Percentiles rank a stretch among this genome's conserved stretches.
Evolutionary conservation across 108 stramenopile genomes (phyloP).

Genomic region (Phaeodactylum tricornutum): DNA sequence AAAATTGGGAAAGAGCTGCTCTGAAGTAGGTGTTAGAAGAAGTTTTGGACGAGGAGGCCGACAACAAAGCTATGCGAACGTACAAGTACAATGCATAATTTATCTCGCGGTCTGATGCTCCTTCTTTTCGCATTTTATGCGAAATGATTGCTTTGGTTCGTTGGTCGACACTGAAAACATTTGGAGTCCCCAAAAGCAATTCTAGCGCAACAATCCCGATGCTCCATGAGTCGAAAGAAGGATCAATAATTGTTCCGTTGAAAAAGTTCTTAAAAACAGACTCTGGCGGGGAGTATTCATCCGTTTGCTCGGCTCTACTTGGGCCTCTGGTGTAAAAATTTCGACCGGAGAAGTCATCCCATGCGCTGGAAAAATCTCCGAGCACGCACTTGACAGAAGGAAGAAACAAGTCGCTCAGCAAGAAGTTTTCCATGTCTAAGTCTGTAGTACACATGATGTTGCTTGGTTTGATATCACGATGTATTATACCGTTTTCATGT

Average conservation of each 20-base stretch:
- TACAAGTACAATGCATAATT: background rate
- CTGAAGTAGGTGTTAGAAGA: background rate
- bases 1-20: constrained; percentile 76
- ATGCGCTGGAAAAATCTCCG: constrained; percentile 69
- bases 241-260: constrained; percentile 24
- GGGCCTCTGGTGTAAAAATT: constrained; percentile 65
- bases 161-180: constrained; percentile 90
- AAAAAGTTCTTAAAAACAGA: no score
- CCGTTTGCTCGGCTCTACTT: constrained; percentile 49
- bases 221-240: constrained; percentile 77
- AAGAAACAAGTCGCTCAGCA: background rate
- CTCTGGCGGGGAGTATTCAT: constrained; percentile 81
- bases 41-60: background rate
- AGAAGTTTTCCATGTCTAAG: constrained; percentile 14
- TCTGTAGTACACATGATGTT: constrained; percentile 61
- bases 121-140: constrained; percentile 51
- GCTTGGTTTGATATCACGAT: constrained; percentile 74
- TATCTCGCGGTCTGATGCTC: constrained; percentile 39
- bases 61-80: background rate
- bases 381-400: constrained; percentile 34
- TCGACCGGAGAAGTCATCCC: constrained; percentile 48
- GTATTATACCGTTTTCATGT: constrained; percentile 58
- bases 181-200: constrained; percentile 85
- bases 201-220: constrained; percentile 84
- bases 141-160: constrained; percentile 80